These are phyloP conservation scores for Coffea eugenioides DNA, from an alignment of 257 asterid genomes.

Conservation along the genomic window DNA sequence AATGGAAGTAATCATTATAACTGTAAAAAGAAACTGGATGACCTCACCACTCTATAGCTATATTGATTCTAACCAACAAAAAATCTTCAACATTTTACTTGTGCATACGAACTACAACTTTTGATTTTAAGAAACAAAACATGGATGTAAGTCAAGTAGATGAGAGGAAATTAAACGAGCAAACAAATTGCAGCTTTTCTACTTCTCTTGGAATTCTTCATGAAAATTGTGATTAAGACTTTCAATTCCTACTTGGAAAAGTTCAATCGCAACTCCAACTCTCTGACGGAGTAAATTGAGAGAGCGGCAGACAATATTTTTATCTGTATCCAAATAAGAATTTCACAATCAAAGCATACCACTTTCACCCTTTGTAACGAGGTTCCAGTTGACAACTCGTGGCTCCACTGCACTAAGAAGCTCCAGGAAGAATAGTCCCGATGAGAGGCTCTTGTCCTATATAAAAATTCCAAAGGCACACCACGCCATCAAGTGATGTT, in stretches of 20 bases:
- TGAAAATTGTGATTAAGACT: neutral
- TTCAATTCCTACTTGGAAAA: neutral
- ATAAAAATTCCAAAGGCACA: slow-evolving; percentile 24
- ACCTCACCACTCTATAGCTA: neutral
- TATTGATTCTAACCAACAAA: neutral
- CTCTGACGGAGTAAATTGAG: neutral
- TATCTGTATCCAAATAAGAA: slow-evolving; percentile 5
- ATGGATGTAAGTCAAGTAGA: neutral
- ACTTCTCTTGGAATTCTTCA: neutral
- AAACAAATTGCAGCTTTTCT: neutral
- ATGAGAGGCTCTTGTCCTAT: slow-evolving; percentile 90
- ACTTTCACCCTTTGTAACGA: slow-evolving; percentile 89
- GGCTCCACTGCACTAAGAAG: slow-evolving; percentile 96
- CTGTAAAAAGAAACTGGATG: neutral
- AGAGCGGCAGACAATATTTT: neutral
- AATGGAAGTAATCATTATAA: too few relatives aligned
- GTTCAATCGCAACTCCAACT: neutral
- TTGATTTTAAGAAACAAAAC: neutral
- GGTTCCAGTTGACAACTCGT: slow-evolving; percentile 96
- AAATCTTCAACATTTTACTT: neutral
- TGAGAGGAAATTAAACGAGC: neutral
- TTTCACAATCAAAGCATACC: slow-evolving; percentile 47
- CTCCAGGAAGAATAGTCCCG: slow-evolving; percentile 85
- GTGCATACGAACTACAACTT: slow-evolving; percentile 13
- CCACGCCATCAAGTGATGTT: neutral